Percentiles rank a stretch among this genome's conserved stretches.
Evolutionary conservation across 805 yeast species (phyloP).

Genomic region (Candida ortonii): DNA sequence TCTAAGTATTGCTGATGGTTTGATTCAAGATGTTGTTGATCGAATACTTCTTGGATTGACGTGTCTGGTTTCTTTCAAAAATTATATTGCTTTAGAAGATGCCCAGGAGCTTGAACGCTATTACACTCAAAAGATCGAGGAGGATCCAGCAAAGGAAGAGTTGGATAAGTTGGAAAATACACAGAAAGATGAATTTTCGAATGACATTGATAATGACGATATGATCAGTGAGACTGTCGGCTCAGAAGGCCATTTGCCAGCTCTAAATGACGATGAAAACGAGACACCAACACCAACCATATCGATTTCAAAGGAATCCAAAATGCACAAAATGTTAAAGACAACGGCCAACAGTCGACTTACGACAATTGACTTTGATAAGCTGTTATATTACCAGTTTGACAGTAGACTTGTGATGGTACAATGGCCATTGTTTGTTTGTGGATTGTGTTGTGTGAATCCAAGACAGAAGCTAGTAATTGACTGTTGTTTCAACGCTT

Average conservation of each 20-base stretch:
- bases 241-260: no score
- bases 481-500: slow-evolving; percentile 35
- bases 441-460: slow-evolving; percentile 33
- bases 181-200: slow-evolving; percentile 1
- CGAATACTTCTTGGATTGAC: slow-evolving; percentile 30
- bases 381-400: slow-evolving; percentile 31
- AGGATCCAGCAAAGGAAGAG: not conserved
- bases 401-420: slow-evolving; percentile 37
- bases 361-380: slow-evolving; percentile 24
- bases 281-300: slow-evolving; percentile 4
- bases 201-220: slow-evolving; percentile 7
- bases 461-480: slow-evolving; percentile 32
- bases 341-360: slow-evolving; percentile 10
- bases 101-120: slow-evolving; percentile 17
- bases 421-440: slow-evolving; percentile 36
- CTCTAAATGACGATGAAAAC: not conserved
- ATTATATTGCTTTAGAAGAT: slow-evolving; percentile 16
- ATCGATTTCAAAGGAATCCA: slow-evolving; percentile 7
- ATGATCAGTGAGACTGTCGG: not conserved
- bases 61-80: slow-evolving; percentile 24
- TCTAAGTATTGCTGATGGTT: slow-evolving; percentile 23
- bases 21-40: slow-evolving; percentile 31
- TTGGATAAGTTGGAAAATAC: not conserved
- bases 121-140: slow-evolving; percentile 15
- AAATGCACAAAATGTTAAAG: slow-evolving; percentile 7